These are phyloP conservation scores for Solanum sejunctum DNA, from an alignment of 257 asterid species.

Conservation along the genomic window DNA sequence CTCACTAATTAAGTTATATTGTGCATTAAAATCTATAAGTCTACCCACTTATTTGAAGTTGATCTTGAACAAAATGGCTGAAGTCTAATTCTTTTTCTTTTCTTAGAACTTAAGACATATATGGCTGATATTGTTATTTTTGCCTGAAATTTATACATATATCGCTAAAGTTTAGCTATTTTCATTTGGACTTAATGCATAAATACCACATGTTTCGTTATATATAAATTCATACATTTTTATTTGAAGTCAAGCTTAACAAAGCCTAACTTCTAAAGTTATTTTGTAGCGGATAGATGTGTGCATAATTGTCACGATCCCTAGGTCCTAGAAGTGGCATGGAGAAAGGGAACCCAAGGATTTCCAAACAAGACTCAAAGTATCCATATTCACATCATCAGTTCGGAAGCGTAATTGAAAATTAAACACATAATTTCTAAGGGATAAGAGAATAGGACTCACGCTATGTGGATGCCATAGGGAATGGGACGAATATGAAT, in stretches of 20 bases:
- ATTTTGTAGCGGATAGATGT: too few relatives aligned
- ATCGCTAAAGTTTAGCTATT: not conserved
- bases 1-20: not conserved
- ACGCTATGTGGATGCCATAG: too few relatives aligned
- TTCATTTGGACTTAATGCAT: not conserved
- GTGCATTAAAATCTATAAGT: not conserved
- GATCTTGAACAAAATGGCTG: not conserved
- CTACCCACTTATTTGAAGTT: not conserved
- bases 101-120: not conserved
- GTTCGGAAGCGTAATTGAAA: too few relatives aligned
- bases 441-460: too few relatives aligned
- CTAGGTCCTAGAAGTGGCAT: too few relatives aligned
- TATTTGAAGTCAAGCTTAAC: not conserved
- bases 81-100: not conserved
- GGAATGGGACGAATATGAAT: too few relatives aligned
- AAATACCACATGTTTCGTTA: not conserved
- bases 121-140: not conserved
- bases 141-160: not conserved
- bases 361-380: too few relatives aligned
- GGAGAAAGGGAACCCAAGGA: too few relatives aligned
- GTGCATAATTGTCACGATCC: too few relatives aligned
- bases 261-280: not conserved
- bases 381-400: too few relatives aligned
- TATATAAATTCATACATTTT: not conserved
- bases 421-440: too few relatives aligned